phyloP scores from a whole-genome alignment of 179 eudicot genomes.

The Drosera spatulata region DNA sequence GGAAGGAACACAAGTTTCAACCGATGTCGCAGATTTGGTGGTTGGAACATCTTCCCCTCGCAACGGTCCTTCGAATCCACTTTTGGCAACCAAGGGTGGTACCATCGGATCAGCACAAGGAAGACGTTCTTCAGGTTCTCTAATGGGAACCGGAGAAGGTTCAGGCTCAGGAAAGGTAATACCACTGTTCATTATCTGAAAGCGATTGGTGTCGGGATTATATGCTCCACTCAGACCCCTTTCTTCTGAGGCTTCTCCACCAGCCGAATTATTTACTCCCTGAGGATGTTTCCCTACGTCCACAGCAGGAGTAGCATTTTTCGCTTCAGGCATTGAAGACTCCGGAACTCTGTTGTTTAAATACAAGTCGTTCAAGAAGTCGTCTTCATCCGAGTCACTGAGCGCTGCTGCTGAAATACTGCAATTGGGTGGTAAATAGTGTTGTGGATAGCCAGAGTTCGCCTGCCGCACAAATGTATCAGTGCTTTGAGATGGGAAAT shows the following conservation, averaged over 20 bases:
- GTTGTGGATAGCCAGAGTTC: slow-evolving; percentile 12
- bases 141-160: slow-evolving; percentile 4
- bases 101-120: too few species aligned
- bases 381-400: slow-evolving; percentile 28
- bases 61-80: too few species aligned
- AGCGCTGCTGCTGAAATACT: slow-evolving; percentile 10
- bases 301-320: slow-evolving; percentile 8
- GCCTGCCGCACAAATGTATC: slow-evolving; percentile 12
- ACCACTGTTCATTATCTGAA: slow-evolving; percentile 6
- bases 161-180: slow-evolving; percentile 24
- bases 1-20: slow-evolving; percentile 5
- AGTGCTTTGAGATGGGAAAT: slow-evolving; percentile 20
- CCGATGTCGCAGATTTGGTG: background rate
- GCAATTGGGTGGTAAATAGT: slow-evolving; percentile 13
- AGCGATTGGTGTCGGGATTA: background rate
- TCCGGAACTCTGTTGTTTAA: slow-evolving; percentile 2
- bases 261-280: background rate
- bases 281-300: slow-evolving; percentile 11
- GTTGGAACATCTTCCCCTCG: too few species aligned
- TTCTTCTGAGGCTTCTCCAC: slow-evolving; percentile 9
- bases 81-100: too few species aligned
- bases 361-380: slow-evolving; percentile 27
- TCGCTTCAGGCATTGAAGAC: slow-evolving; percentile 13
- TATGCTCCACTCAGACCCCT: slow-evolving; percentile 7
- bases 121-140: background rate